These are phyloP conservation scores for Hypoxylon subgilvum DNA, from an alignment of 495 filamentous ascomycete genomes.

Conservation along the genomic window DNA sequence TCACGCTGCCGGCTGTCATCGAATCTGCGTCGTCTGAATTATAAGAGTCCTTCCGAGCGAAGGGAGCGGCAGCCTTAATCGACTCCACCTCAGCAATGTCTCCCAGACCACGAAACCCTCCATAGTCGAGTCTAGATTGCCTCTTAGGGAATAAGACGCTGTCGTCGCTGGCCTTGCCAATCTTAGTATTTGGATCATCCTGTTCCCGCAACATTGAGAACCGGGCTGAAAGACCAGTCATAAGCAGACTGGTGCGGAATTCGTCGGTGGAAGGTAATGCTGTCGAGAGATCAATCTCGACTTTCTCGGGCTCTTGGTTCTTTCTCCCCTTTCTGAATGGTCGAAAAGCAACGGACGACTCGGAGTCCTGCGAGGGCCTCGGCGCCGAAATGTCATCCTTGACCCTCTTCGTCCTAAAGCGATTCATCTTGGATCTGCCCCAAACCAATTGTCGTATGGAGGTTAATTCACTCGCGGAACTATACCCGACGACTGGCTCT, in stretches of 20 bases:
- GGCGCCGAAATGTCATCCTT: conserved; percentile 61
- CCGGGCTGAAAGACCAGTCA: conserved; percentile 91
- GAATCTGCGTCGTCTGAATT: conserved; percentile 71
- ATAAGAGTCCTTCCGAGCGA: conserved; percentile 56
- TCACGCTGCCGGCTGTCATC: conserved; percentile 65
- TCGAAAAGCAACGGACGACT: conserved; percentile 57
- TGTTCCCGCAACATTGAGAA: conserved; percentile 97
- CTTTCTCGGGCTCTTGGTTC: conserved; percentile 63
- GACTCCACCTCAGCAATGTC: conserved; percentile 92
- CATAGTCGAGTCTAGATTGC: conserved; percentile 68
- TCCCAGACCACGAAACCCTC: conserved; percentile 57
- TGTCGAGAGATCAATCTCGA: conserved; percentile 70
- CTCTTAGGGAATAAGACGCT: conserved; percentile 86
- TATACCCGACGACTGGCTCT: neutral
- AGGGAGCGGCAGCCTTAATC: conserved; percentile 65
- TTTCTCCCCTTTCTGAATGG: conserved; percentile 66
- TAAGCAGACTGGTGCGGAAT: conserved; percentile 95
- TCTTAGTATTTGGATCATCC: conserved; percentile 82
- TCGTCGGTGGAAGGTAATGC: conserved; percentile 84
- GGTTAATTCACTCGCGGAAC: neutral
- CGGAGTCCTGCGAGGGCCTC: conserved; percentile 59
- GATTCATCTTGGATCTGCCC: conserved; percentile 64
- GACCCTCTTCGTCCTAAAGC: conserved; percentile 71
- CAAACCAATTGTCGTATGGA: neutral
- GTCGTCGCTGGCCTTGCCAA: conserved; percentile 94